Evolutionary conservation across 164 flowering plant species (phyloP).

Genomic region (Nymphaea thermarum): DNA sequence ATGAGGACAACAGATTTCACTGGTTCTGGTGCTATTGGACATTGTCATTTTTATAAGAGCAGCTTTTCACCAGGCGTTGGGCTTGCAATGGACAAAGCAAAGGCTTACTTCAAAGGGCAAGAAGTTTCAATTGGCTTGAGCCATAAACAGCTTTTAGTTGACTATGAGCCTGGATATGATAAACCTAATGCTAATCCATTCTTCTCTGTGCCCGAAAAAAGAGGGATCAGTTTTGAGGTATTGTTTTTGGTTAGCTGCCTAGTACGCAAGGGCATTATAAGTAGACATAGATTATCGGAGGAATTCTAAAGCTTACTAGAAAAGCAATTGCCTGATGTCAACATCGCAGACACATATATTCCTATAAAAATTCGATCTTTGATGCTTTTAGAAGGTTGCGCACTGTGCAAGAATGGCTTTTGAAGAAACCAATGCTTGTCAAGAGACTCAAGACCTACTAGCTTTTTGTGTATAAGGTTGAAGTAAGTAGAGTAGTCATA

Average conservation of each 20-base stretch:
- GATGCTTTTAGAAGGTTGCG: no score
- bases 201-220: slow-evolving; percentile 33
- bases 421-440: no score
- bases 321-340: no score
- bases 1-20: slow-evolving; percentile 89
- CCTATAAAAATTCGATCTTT: no score
- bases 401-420: no score
- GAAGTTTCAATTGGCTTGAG: slow-evolving; percentile 25
- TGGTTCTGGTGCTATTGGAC: slow-evolving; percentile 63
- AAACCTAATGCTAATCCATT: slow-evolving; percentile 33
- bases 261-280: slow-evolving; percentile 66
- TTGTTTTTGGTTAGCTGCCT: slow-evolving; percentile 68
- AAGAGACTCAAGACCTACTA: no score
- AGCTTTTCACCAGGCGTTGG: slow-evolving; percentile 58
- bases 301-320: no score
- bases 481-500: no score
- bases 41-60: slow-evolving; percentile 55
- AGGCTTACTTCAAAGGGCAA: slow-evolving; percentile 33
- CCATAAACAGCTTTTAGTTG: slow-evolving; percentile 17
- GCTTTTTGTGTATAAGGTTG: no score
- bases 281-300: slow-evolving; percentile 65
- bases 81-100: slow-evolving; percentile 26
- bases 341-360: no score
- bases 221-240: slow-evolving; percentile 47
- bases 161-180: slow-evolving; percentile 54